These are phyloP conservation scores for Fraxinus sp. DNA, from an alignment of 305 asterid species.

Conservation along the genomic window DNA sequence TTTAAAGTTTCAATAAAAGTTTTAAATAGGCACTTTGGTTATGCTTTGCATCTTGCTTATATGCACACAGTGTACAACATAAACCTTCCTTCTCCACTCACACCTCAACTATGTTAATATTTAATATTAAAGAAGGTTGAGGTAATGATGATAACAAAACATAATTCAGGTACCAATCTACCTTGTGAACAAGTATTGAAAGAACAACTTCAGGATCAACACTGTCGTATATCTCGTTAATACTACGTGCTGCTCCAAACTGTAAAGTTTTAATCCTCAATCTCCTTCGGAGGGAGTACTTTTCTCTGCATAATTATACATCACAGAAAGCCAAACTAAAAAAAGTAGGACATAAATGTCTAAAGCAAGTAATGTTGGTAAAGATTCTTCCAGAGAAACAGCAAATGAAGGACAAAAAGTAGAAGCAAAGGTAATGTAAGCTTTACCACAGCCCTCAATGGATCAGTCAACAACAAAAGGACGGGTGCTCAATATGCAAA, in stretches of 20 bases:
- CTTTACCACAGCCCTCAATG: constrained; percentile 3
- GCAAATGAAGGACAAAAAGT: constrained; percentile 21
- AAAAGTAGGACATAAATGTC: constrained; percentile 10
- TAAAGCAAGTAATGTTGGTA: constrained; percentile 13
- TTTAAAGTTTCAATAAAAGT: constrained; percentile 39
- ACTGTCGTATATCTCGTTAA: constrained; percentile 77
- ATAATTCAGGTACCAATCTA: constrained; percentile 31
- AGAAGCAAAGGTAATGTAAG: not conserved
- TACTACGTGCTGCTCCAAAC: constrained; percentile 63
- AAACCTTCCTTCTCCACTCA: constrained; percentile 19
- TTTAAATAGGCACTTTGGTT: constrained; percentile 12
- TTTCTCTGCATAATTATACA: constrained; percentile 51
- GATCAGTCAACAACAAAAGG: not conserved
- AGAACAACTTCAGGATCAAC: constrained; percentile 95
- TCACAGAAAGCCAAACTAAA: constrained; percentile 7
- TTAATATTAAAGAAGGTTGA: constrained; percentile 11
- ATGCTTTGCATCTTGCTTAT: constrained; percentile 1
- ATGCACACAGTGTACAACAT: not conserved
- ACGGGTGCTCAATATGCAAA: not conserved
- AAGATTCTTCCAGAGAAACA: constrained; percentile 10
- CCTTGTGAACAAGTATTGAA: constrained; percentile 90
- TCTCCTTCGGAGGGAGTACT: constrained; percentile 78
- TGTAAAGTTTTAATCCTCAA: constrained; percentile 82
- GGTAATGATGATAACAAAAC: constrained; percentile 25
- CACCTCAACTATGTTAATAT: not conserved